Conservation (phyloP, 1,284 basidiomycete genomes). For the Schizophyllum commune region DNA sequence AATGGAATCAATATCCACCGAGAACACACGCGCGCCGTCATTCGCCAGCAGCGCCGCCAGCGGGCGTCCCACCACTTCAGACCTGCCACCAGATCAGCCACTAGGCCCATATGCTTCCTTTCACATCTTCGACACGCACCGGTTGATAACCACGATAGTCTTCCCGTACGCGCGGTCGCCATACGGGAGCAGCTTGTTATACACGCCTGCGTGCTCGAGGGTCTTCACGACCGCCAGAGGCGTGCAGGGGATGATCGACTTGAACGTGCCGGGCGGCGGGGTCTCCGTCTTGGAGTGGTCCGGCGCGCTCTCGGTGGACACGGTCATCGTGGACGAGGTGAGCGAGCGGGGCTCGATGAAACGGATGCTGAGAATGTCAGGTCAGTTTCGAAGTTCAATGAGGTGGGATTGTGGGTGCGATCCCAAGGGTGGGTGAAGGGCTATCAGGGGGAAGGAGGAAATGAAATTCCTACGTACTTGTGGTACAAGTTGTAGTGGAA, state of each 20-base stretch:
- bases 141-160: slow-evolving; percentile 91
- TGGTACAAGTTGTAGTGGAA: slow-evolving; percentile 97
- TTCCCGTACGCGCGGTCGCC: slow-evolving; percentile 93
- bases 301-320: slow-evolving; percentile 27
- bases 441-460: too few relatives aligned
- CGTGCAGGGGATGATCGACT: slow-evolving; percentile 95
- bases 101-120: too few relatives aligned
- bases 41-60: slow-evolving; percentile 91
- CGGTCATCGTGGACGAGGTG: slow-evolving; percentile 27
- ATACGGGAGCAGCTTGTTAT: slow-evolving; percentile 87
- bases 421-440: too few relatives aligned
- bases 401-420: too few relatives aligned
- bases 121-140: too few relatives aligned
- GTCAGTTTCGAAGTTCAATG: too few relatives aligned
- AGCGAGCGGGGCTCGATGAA: slow-evolving; percentile 65
- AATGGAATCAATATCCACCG: slow-evolving; percentile 89
- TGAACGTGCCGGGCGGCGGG: slow-evolving; percentile 77
- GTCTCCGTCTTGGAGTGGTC: slow-evolving; percentile 38
- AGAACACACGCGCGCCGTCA: slow-evolving; percentile 93
- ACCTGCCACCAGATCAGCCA: slow-evolving; percentile 52
- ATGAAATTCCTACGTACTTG: slow-evolving; percentile 55
- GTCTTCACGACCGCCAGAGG: slow-evolving; percentile 95
- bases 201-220: slow-evolving; percentile 85
- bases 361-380: slow-evolving; percentile 50
- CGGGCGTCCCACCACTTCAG: slow-evolving; percentile 94